Conservation (phyloP, 1,284 basidiomycete species). For the Lentinula novae-zelandiae region DNA sequence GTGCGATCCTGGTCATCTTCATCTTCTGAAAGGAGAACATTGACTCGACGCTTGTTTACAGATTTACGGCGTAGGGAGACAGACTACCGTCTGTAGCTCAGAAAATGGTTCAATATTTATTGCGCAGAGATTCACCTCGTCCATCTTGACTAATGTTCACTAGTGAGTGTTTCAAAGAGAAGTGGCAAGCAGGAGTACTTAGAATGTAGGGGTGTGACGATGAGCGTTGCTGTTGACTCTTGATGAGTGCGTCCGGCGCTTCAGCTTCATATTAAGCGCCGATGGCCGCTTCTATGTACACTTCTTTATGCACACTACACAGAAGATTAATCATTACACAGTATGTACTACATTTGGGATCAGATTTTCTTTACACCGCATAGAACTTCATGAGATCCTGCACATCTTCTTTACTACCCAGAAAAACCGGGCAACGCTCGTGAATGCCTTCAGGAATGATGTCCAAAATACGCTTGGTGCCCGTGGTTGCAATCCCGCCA, state of each 20-base stretch:
- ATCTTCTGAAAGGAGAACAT: slow-evolving; percentile 8
- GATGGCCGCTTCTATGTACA: too few species aligned
- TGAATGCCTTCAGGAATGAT: slow-evolving; percentile 89
- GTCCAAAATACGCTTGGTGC: slow-evolving; percentile 89
- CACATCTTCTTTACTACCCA: slow-evolving; percentile 95
- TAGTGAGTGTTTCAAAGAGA: neutral
- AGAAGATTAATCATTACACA: neutral
- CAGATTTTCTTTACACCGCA: slow-evolving; percentile 12
- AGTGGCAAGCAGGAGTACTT: neutral
- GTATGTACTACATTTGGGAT: too few species aligned
- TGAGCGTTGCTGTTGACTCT: too few species aligned
- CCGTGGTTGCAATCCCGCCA: slow-evolving; percentile 95
- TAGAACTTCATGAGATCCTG: slow-evolving; percentile 86
- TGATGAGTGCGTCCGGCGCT: neutral
- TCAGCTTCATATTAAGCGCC: too few species aligned
- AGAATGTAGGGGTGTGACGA: neutral
- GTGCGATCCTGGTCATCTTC: slow-evolving; percentile 1
- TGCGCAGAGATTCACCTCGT: slow-evolving; percentile 8
- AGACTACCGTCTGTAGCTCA: neutral
- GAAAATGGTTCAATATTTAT: neutral
- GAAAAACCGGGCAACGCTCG: slow-evolving; percentile 90
- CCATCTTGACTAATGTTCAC: slow-evolving; percentile 2
- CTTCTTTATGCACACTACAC: too few species aligned
- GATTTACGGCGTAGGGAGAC: slow-evolving; percentile 3
- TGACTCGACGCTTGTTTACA: neutral